These are phyloP conservation scores for Pulveroboletus ravenelii DNA, from an alignment of 768 basidiomycete species.

Conservation along the genomic window DNA sequence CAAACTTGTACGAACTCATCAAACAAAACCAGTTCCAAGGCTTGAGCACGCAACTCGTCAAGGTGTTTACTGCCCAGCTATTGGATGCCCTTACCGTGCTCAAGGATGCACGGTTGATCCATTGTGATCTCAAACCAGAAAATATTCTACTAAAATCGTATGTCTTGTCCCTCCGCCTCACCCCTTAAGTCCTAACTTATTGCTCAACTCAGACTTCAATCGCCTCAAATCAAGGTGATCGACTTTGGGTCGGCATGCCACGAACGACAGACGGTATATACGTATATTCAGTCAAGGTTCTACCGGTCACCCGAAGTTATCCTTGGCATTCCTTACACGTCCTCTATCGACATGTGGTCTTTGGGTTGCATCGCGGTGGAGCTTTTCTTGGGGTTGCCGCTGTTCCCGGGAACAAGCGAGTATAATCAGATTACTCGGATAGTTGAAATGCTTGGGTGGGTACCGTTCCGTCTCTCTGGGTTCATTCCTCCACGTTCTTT, in stretches of 20 bases:
- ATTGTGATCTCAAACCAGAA: slow-evolving; percentile 98
- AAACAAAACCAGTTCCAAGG: slow-evolving; percentile 99
- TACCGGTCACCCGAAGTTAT: slow-evolving; percentile 98
- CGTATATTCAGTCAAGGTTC: slow-evolving; percentile 98
- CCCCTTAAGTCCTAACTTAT: not conserved
- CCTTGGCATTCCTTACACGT: slow-evolving; percentile 89
- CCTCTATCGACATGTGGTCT: slow-evolving; percentile 99
- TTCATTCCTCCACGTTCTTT: not conserved
- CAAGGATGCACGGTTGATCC: slow-evolving; percentile 93
- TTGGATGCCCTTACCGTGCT: slow-evolving; percentile 88
- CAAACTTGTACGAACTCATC: slow-evolving; percentile 98
- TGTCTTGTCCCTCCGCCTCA: slow-evolving; percentile 11
- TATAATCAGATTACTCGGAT: slow-evolving; percentile 98
- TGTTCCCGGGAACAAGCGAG: slow-evolving; percentile 98
- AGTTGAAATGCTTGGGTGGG: slow-evolving; percentile 97
- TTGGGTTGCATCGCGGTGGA: slow-evolving; percentile 98
- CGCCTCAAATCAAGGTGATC: slow-evolving; percentile 97
- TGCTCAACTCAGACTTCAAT: slow-evolving; percentile 64
- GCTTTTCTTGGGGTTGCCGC: slow-evolving; percentile 90
- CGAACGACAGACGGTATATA: slow-evolving; percentile 99
- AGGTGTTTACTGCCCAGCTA: slow-evolving; percentile 96
- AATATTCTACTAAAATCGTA: slow-evolving; percentile 97
- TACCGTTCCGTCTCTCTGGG: slow-evolving; percentile 9
- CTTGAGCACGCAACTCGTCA: slow-evolving; percentile 92
- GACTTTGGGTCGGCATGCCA: slow-evolving; percentile 99